Evolutionary conservation across 495 filamentous ascomycete species (phyloP), one percentile per base, ranked within the genome.

Genomic region (Podospora conica): DNA sequence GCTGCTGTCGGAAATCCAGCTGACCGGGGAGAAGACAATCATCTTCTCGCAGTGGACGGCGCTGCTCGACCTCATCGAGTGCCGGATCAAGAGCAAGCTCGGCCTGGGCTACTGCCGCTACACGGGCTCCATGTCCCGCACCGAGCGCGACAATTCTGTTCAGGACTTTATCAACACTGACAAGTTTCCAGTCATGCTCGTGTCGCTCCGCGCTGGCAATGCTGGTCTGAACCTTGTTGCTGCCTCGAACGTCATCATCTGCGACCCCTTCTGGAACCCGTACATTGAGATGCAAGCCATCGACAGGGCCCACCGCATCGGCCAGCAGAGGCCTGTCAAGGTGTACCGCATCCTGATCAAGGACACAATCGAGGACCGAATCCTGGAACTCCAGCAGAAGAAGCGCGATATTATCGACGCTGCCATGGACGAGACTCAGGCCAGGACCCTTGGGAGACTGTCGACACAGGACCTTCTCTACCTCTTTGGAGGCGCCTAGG

Each of bases 241-340:
- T n/a, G 94, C 94, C 0, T 90, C 87, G 0, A 89, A 92, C 68
- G 90, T 98, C 67, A 91, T 98, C 73, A 89, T 97, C 61, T 86
- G 96, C 64, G 94, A 98, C 69, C 94, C 94, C 0, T 97, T 96
- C 80, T 98, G 95, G 91, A 98, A 98, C 66, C 93, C 94, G 0
- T 97, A 89, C 73, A 89, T 96, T 25, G 94, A 98, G 78, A 91
- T 93, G 70, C 94, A 98, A 75, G 94, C 94, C 1, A 88, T 98
- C 63, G 95, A 97, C 76, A 91, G 94, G 48, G 91, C 94, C 3
- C 90, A 98, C 74, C 90, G 94, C 4, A 91, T 98, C 64, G 93
- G 93, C 15, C 94, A 98, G 80, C 80, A 80, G 67, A 82, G 83
- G 0, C 77, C 84, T 15, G 94, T 98, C 6, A 82, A 86, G 62